These are phyloP conservation scores for Globisporangium megalacanthum DNA, from an alignment of 352 stramenopile species.

Conservation along the genomic window DNA sequence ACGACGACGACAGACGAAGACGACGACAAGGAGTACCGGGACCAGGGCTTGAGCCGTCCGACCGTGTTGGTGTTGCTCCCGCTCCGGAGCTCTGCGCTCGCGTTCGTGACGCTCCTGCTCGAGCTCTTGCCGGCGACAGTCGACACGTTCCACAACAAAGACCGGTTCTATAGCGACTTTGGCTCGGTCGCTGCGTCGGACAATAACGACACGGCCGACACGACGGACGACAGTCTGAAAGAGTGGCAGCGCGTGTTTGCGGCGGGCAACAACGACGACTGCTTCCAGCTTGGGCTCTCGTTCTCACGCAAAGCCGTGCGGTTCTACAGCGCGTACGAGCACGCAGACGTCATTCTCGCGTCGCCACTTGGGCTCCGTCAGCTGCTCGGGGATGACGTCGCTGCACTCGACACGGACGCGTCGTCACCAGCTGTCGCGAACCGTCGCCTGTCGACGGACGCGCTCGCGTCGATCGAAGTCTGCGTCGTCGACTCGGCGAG, in stretches of 20 bases:
- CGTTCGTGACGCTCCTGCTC: conserved; percentile 63
- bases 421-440: conserved; percentile 9
- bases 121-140: conserved; percentile 52
- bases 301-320: conserved; percentile 59
- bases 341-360: conserved; percentile 70
- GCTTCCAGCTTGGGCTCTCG: conserved; percentile 69
- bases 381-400: conserved; percentile 63
- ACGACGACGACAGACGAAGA: conserved; percentile 13
- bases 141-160: conserved; percentile 68
- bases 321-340: conserved; percentile 77
- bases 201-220: conserved; percentile 14
- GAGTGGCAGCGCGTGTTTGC: conserved; percentile 74
- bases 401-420: conserved; percentile 24
- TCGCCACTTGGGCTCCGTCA: conserved; percentile 67
- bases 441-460: conserved; percentile 56
- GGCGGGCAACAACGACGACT: conserved; percentile 77
- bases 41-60: conserved; percentile 69
- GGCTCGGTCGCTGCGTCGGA: conserved; percentile 19
- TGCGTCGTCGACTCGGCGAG: conserved; percentile 79
- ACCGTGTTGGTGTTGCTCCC: conserved; percentile 68
- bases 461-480: conserved; percentile 73
- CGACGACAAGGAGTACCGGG: conserved; percentile 67
- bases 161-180: conserved; percentile 67
- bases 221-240: conserved; percentile 30
- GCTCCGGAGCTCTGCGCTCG: conserved; percentile 51